Base-by-base conservation (phyloP, 2,329 filamentous ascomycete genomes). In the Aureobasidium pullulans region DNA sequence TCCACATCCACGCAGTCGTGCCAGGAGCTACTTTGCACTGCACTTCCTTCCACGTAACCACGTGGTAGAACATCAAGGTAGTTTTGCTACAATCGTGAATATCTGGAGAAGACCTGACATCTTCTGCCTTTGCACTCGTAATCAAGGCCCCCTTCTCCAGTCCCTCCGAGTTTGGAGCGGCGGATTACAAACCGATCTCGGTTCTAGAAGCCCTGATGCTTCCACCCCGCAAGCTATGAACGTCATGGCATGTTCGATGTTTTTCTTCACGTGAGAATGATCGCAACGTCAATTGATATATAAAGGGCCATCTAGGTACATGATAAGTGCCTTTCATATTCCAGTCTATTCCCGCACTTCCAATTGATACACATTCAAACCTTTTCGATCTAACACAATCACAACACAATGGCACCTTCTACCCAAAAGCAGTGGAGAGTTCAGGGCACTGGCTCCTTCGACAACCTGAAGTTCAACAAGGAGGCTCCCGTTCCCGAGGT, bases 371-470 rank as follows among this genome's bases (percentile, higher is more conserved):
- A 50, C 7, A 36, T 10, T 29, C 23, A 36, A 13, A 58, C n/a
- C 23, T 23, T 23, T 23, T 23, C 23, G 23, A 23, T 2, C 3
- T 23, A 23, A 23, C 23, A 23, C 23, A 23, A 23, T 48, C 44
- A 48, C 31, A 15, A 6, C 57, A 73, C 69, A 69, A 74, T 70
- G 67, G 62, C 73, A 59, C 73, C 76, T 50, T 68, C 75, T 60
- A 77, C 76, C n/a, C 76, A 73, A 64, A 81, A 79, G 66, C 76
- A 80, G 69, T 88, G 85, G 85, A 75, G 70, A 34, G 70, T 87
- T 44, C 72, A 74, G 36, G 78, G 78, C 64, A 74, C 77, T 42
- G 79, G 77, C 54, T 82, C 77, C 65, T 86, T 89, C 66, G 82
- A 88, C 48, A 77, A 76, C 43, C 77, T 90, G 66, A 80, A 82